Conservation (phyloP, 129 eudicot genomes). For the Saussurea involucrata region DNA sequence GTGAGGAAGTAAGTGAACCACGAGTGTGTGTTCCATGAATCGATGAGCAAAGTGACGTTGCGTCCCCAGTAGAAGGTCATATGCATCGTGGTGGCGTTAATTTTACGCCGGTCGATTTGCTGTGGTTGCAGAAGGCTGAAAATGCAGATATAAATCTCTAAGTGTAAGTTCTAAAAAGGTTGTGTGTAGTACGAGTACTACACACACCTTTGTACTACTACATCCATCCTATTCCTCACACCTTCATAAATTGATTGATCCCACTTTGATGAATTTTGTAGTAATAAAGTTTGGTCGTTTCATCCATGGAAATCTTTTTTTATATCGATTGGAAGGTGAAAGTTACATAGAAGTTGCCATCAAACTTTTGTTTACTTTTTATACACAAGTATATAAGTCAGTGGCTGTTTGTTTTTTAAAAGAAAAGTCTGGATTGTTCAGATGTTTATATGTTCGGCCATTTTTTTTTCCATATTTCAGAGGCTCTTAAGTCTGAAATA, state of each 20-base stretch:
- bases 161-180: not conserved
- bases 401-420: too few relatives aligned
- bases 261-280: constrained; percentile 8
- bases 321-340: not conserved
- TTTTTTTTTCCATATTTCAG: too few relatives aligned
- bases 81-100: constrained; percentile 63
- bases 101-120: not conserved
- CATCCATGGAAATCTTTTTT: not conserved
- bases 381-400: not conserved
- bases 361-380: not conserved
- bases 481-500: too few relatives aligned
- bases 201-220: constrained; percentile 30
- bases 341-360: not conserved
- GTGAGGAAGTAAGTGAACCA: constrained; percentile 48
- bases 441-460: too few relatives aligned
- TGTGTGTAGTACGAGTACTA: constrained; percentile 32
- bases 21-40: constrained; percentile 68
- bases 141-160: not conserved
- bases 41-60: constrained; percentile 53
- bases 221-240: not conserved
- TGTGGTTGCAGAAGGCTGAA: constrained; percentile 9
- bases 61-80: constrained; percentile 93
- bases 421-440: too few relatives aligned
- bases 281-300: not conserved
- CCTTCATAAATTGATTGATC: constrained; percentile 2